Percentiles rank a stretch among this genome's conserved stretches.
Evolutionary conservation across 805 yeast genomes (phyloP).

Genomic region (Myxozyma nipponensis): DNA sequence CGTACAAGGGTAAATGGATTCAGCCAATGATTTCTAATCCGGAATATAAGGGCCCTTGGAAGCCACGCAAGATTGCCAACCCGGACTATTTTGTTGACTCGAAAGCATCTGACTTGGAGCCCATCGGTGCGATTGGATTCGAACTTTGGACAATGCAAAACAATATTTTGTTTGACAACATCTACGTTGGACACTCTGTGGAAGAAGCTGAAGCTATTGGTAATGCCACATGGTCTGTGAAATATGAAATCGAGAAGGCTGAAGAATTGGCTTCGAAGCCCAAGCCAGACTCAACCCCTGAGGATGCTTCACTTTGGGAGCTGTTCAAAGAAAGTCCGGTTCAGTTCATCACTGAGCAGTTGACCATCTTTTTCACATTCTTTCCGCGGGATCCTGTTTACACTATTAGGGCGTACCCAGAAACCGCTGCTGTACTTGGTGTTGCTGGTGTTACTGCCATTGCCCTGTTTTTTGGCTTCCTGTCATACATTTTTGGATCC

Average conservation of each 20-base stretch:
- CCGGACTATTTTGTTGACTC: conserved; percentile 63
- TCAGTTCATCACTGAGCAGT: conserved; percentile 32
- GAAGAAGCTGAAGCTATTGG: conserved; percentile 81
- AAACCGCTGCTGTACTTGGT: conserved; percentile 34
- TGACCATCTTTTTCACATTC: conserved; percentile 33
- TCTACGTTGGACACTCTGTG: conserved; percentile 81
- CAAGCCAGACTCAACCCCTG: conserved; percentile 7
- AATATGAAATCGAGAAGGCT: conserved; percentile 35
- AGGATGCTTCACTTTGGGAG: conserved; percentile 27
- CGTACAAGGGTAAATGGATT: conserved; percentile 73
- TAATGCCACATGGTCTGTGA: conserved; percentile 59
- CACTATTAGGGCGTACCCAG: conserved; percentile 39
- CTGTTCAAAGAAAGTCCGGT: conserved; percentile 38
- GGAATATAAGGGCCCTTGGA: conserved; percentile 73
- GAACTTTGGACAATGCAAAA: conserved; percentile 86
- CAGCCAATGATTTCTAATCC: conserved; percentile 72
- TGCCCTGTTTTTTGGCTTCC: conserved; percentile 32
- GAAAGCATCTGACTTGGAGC: conserved; percentile 57
- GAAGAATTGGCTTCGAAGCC: conserved; percentile 25
- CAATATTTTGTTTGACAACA: conserved; percentile 72
- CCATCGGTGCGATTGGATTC: conserved; percentile 78
- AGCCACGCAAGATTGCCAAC: conserved; percentile 60
- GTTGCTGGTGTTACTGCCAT: conserved; percentile 29
- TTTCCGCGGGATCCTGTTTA: conserved; percentile 34
- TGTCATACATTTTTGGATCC: conserved; percentile 23